A percentile compares a stretch with the other conserved stretches of the same genome.
Evolutionary conservation across 208 protist species (phyloP).

Genomic region (Trypanosomatidae sp.): DNA sequence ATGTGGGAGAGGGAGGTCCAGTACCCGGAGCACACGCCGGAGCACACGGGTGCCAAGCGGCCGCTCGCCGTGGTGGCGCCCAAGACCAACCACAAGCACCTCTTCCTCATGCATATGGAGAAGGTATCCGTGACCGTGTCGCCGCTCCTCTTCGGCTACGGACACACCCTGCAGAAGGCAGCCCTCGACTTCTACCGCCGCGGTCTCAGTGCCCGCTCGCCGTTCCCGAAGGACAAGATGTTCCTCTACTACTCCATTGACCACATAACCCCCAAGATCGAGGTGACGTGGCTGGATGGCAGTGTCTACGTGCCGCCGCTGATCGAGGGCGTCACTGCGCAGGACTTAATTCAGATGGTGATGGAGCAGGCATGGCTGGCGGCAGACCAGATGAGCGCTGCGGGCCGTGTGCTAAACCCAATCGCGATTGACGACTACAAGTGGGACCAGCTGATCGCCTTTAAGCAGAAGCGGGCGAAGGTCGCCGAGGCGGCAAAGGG

Average conservation of each 20-base stretch:
- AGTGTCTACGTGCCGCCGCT: conserved; percentile 82
- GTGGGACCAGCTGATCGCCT: conserved; percentile 88
- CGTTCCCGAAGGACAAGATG: conserved; percentile 87
- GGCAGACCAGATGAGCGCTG: conserved; percentile 80
- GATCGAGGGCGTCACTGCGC: conserved; percentile 74
- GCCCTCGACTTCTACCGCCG: conserved; percentile 89
- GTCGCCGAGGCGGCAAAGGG: conserved; percentile 40
- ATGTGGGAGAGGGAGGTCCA: conserved; percentile 92
- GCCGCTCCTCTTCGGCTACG: conserved; percentile 85
- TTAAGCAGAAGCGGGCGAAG: conserved; percentile 88
- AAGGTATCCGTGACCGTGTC: conserved; percentile 85
- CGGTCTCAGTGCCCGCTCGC: conserved; percentile 74
- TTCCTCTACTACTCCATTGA: conserved; percentile 91
- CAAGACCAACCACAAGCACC: conserved; percentile 71
- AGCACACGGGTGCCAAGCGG: conserved; percentile 84
- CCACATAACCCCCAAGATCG: conserved; percentile 80
- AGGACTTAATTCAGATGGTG: conserved; percentile 90
- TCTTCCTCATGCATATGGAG: conserved; percentile 92
- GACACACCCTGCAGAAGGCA: conserved; percentile 81
- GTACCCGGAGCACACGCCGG: conserved; percentile 87
- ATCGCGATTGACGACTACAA: conserved; percentile 92
- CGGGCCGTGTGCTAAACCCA: conserved; percentile 76
- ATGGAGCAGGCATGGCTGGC: conserved; percentile 91
- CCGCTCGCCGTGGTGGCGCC: conserved; percentile 83
- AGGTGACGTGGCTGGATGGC: conserved; percentile 89